Conservation (phyloP, 2,329 filamentous ascomycete genomes). For the Aspergillus fischeri region DNA sequence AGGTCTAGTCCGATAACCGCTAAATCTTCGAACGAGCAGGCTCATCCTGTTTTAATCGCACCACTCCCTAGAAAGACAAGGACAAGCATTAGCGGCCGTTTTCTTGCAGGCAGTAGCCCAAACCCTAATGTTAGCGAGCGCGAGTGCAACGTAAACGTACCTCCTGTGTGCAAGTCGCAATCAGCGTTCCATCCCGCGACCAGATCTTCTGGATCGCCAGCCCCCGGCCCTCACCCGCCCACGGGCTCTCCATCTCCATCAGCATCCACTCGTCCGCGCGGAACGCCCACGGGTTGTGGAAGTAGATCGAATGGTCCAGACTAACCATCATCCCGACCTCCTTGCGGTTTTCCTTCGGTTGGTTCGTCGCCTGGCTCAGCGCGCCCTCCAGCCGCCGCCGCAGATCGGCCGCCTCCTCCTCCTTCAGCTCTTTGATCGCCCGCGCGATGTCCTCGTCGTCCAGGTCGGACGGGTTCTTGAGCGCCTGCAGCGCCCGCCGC, state of each 20-base stretch:
- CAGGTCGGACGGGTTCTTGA: slow-evolving; percentile 43
- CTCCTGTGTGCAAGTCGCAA: slow-evolving; percentile 50
- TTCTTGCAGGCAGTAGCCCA: not conserved
- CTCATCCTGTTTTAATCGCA: slow-evolving; percentile 44
- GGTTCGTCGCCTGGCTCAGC: slow-evolving; percentile 23
- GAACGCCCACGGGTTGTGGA: slow-evolving; percentile 47
- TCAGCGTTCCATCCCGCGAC: slow-evolving; percentile 45
- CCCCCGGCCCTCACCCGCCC: slow-evolving; percentile 49
- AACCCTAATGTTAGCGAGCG: not conserved
- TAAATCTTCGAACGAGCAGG: slow-evolving; percentile 30
- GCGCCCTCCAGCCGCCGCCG: slow-evolving; percentile 32
- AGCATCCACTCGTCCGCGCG: slow-evolving; percentile 50
- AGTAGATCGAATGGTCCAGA: slow-evolving; percentile 50
- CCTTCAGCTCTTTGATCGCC: slow-evolving; percentile 40
- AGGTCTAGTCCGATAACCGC: not conserved
- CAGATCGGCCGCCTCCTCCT: slow-evolving; percentile 40
- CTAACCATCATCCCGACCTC: slow-evolving; percentile 50
- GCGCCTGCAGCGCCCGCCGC: slow-evolving; percentile 33
- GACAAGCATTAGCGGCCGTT: slow-evolving; percentile 11
- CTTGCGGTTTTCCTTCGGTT: slow-evolving; percentile 24
- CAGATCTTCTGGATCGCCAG: slow-evolving; percentile 48
- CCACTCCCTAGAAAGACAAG: slow-evolving; percentile 35
- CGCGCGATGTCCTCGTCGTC: slow-evolving; percentile 38
- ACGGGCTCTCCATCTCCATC: slow-evolving; percentile 48
- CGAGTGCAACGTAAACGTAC: slow-evolving; percentile 24